Evolutionary conservation across 2,329 filamentous ascomycete species (phyloP).

Genomic region (Fusarium sulawesiense): DNA sequence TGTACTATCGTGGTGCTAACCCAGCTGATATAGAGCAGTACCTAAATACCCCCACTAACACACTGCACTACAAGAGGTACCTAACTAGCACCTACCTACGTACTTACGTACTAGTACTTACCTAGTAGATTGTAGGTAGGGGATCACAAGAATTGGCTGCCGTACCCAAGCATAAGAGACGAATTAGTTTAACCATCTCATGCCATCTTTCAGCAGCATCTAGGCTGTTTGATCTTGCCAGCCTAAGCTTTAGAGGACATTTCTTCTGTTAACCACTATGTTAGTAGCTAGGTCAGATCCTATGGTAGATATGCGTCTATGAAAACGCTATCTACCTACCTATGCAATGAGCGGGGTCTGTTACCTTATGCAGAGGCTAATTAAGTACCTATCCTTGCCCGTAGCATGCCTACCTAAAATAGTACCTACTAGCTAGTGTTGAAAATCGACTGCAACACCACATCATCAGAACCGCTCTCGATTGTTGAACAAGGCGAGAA

Average conservation of each 20-base stretch:
- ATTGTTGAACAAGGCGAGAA: background rate
- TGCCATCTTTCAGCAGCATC: background rate
- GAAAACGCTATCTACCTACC: background rate
- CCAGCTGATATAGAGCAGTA: background rate
- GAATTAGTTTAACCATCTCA: background rate
- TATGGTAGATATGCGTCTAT: background rate
- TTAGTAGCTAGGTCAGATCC: background rate
- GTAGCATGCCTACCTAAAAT: background rate
- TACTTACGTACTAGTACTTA: too few species aligned
- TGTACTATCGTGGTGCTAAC: background rate
- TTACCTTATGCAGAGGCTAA: background rate
- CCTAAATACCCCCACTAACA: background rate
- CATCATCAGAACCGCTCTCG: background rate
- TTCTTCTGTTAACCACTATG: background rate
- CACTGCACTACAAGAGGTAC: too few species aligned
- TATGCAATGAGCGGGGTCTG: conserved; percentile 31
- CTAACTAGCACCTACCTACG: too few species aligned
- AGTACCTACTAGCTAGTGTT: background rate
- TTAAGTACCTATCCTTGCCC: background rate
- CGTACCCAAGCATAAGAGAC: background rate
- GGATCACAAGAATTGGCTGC: background rate
- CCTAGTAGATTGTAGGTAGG: background rate
- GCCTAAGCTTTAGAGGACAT: background rate
- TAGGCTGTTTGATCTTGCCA: background rate
- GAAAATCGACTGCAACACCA: background rate